Percentiles rank a stretch among this genome's conserved stretches.
These are phyloP conservation scores for Albifimbria verrucaria DNA, from an alignment of 2,329 filamentous ascomycete genomes.

Conservation along the genomic window DNA sequence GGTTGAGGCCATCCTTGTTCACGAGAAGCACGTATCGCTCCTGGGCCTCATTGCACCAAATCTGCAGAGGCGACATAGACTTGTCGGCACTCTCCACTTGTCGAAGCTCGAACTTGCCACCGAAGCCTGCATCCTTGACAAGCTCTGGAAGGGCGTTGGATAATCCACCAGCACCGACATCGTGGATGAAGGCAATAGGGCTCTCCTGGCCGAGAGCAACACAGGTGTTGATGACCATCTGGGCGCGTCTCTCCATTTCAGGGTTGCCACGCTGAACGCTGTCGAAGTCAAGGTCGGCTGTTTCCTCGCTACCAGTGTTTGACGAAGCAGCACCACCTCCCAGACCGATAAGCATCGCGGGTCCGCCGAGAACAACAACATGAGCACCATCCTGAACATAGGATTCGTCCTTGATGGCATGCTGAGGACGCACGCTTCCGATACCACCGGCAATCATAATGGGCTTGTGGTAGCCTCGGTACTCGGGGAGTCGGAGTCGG, in stretches of 20 bases:
- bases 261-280: constrained; percentile 97
- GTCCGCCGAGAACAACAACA: constrained; percentile 88
- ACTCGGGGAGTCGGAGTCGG: constrained; percentile 53
- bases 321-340: constrained; percentile 94
- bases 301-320: constrained; percentile 81
- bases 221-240: constrained; percentile 98
- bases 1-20: constrained; percentile 75
- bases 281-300: constrained; percentile 91
- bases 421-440: constrained; percentile 84
- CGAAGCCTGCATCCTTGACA: constrained; percentile 86
- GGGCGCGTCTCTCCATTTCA: constrained; percentile 90
- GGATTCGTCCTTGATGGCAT: constrained; percentile 79
- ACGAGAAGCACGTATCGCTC: constrained; percentile 93
- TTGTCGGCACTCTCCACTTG: constrained; percentile 87
- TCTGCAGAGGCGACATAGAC: constrained; percentile 92
- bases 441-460: constrained; percentile 98
- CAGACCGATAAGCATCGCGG: constrained; percentile 95
- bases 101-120: constrained; percentile 89
- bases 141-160: constrained; percentile 78
- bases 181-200: constrained; percentile 95
- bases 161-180: constrained; percentile 87
- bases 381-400: constrained; percentile 85
- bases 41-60: constrained; percentile 97
- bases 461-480: constrained; percentile 94
- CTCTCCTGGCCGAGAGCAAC: constrained; percentile 78